Conservation (phyloP, 139 green algal species). For the Trebouxia sp. region DNA sequence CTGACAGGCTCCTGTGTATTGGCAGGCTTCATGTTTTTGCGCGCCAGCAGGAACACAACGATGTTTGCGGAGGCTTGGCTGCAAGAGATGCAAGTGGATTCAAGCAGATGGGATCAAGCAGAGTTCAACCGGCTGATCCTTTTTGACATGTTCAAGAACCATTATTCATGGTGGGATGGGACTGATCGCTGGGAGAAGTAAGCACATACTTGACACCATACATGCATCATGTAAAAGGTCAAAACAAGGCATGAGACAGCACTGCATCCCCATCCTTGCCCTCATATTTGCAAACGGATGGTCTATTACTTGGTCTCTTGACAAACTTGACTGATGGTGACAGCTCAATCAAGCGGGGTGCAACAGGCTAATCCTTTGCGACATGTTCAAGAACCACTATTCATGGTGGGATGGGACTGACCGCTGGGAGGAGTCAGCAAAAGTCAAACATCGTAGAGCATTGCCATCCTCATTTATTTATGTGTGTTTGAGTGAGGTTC, state of each 20-base stretch:
- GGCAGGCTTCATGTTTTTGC: neutral
- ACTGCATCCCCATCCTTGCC: too few species aligned
- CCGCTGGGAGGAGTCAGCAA: neutral
- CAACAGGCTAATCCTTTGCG: neutral
- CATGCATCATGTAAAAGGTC: too few species aligned
- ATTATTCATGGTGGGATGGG: constrained; percentile 5
- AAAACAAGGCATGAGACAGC: too few species aligned
- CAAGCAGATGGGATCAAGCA: neutral
- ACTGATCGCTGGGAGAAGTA: neutral
- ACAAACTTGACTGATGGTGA: too few species aligned
- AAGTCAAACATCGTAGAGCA: too few species aligned
- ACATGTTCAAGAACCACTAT: constrained; percentile 18
- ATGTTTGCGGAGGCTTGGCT: constrained; percentile 3
- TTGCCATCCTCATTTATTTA: too few species aligned
- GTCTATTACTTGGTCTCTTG: too few species aligned
- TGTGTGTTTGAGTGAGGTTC: too few species aligned
- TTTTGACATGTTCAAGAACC: constrained; percentile 12
- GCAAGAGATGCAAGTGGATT: neutral
- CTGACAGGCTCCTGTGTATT: neutral
- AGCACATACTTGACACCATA: too few species aligned
- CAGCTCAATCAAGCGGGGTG: neutral
- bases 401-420: constrained; percentile 9
- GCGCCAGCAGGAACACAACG: neutral
- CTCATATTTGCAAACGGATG: too few species aligned
- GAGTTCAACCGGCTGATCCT: constrained; percentile 5